These are phyloP conservation scores for Dichotomopilus funicola DNA, from an alignment of 2,329 filamentous ascomycete genomes.

Conservation along the genomic window DNA sequence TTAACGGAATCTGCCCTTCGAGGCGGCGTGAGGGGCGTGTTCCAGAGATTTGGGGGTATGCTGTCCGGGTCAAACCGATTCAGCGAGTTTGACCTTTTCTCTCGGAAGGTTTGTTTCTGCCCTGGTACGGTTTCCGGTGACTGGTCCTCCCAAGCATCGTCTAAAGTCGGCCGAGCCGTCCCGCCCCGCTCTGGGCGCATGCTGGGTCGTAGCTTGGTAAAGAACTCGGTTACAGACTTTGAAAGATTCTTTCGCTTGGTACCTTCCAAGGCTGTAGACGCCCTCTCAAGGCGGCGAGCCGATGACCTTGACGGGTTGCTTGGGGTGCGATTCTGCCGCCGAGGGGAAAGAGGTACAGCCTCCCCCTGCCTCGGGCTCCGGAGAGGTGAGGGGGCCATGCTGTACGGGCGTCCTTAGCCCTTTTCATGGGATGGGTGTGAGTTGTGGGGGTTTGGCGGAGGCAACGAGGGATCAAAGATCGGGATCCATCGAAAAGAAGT, in stretches of 20 bases:
- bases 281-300: neutral
- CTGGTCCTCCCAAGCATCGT: neutral
- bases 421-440: too few species aligned
- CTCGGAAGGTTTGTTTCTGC: neutral
- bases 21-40: conserved; percentile 11
- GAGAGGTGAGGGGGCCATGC: neutral
- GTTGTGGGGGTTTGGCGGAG: too few species aligned
- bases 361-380: neutral
- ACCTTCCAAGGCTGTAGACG: neutral
- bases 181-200: conserved; percentile 45
- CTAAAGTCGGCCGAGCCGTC: conserved; percentile 31
- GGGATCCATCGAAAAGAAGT: too few species aligned
- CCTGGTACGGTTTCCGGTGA: neutral
- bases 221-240: conserved; percentile 33
- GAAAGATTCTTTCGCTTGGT: neutral
- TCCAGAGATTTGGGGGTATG: conserved; percentile 12
- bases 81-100: conserved; percentile 2
- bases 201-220: conserved; percentile 43
- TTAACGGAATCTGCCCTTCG: conserved; percentile 1
- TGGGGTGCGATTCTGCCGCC: neutral
- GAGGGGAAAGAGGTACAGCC: neutral
- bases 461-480: too few species aligned
- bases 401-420: neutral
- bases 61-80: conserved; percentile 2
- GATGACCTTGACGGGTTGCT: neutral